Evolutionary conservation across 1,284 basidiomycete genomes (phyloP).

Genomic region (Ceratobasidium papillatum): DNA sequence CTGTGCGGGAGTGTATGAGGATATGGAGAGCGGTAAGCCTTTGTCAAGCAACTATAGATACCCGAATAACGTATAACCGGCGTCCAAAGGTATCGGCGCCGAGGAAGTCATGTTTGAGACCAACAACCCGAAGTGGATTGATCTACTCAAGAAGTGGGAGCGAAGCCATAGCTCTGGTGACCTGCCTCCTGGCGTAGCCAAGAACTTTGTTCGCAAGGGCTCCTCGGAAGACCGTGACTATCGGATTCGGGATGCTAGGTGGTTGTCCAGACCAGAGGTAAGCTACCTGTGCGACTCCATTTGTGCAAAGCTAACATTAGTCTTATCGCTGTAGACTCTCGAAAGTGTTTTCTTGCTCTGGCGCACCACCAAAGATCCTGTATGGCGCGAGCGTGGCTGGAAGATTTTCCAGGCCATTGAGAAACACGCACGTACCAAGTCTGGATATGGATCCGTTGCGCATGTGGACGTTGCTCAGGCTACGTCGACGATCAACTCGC

Average conservation of each 20-base stretch:
- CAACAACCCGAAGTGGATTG: slow-evolving; percentile 57
- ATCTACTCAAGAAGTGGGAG: slow-evolving; percentile 63
- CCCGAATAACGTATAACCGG: not conserved
- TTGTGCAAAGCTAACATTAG: not conserved
- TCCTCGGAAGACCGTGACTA: slow-evolving; percentile 54
- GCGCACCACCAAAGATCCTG: slow-evolving; percentile 70
- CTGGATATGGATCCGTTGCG: slow-evolving; percentile 67
- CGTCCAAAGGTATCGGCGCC: slow-evolving; percentile 63
- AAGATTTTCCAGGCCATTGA: slow-evolving; percentile 75
- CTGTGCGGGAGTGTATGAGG: slow-evolving; percentile 53
- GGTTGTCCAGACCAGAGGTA: slow-evolving; percentile 73
- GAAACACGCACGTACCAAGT: slow-evolving; percentile 61
- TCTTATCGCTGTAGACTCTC: slow-evolving; percentile 61
- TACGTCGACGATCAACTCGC: slow-evolving; percentile 58
- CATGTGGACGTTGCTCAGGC: slow-evolving; percentile 55
- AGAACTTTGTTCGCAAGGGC: not conserved
- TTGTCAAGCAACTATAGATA: not conserved
- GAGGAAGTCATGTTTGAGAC: slow-evolving; percentile 57
- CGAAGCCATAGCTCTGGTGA: slow-evolving; percentile 53
- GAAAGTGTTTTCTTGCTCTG: slow-evolving; percentile 76
- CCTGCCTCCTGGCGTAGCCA: slow-evolving; percentile 61
- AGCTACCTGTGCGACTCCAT: slow-evolving; percentile 34
- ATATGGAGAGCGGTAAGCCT: slow-evolving; percentile 23
- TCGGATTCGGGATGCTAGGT: slow-evolving; percentile 55
- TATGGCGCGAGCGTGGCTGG: slow-evolving; percentile 83